Conservation (phyloP, 2,329 filamentous ascomycete genomes). For the Botryotinia calthae region DNA sequence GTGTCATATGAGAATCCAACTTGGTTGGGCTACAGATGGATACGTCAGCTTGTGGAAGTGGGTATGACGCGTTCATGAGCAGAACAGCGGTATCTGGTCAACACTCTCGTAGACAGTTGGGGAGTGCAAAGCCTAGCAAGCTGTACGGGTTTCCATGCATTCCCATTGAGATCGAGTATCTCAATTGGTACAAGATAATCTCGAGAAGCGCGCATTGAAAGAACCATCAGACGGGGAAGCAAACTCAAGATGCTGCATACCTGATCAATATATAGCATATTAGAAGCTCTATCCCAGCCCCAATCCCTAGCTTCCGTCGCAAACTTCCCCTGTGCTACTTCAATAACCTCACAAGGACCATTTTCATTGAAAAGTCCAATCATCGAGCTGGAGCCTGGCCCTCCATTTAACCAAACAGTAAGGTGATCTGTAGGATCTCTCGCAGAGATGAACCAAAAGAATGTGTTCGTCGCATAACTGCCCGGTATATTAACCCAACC, state of each 20-base stretch:
- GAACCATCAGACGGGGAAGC: neutral
- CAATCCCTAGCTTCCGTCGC: constrained; percentile 58
- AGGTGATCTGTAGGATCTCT: constrained; percentile 49
- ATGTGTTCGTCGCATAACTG: constrained; percentile 49
- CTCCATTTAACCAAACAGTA: constrained; percentile 66
- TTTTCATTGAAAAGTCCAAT: constrained; percentile 61
- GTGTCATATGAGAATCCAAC: constrained; percentile 68
- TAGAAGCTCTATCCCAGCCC: constrained; percentile 63
- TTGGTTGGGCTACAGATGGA: constrained; percentile 60
- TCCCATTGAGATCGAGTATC: constrained; percentile 43
- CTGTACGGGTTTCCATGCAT: no score
- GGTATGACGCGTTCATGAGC: neutral
- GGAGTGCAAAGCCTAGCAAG: neutral
- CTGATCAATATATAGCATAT: constrained; percentile 54
- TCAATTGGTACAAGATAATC: constrained; percentile 44
- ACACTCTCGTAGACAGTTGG: neutral
- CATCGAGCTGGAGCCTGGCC: constrained; percentile 63
- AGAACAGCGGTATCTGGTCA: neutral
- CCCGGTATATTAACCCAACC: constrained; percentile 66
- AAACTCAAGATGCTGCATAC: constrained; percentile 36
- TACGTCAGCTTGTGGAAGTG: constrained; percentile 29
- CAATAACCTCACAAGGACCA: constrained; percentile 53
- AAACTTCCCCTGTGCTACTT: constrained; percentile 48
- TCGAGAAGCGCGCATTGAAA: neutral
- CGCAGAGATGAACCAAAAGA: constrained; percentile 49